A percentile compares a stretch with the other conserved stretches of the same genome.
Conservation (phyloP, 805 yeast genomes). For the Zygoascus flipseniorum region DNA sequence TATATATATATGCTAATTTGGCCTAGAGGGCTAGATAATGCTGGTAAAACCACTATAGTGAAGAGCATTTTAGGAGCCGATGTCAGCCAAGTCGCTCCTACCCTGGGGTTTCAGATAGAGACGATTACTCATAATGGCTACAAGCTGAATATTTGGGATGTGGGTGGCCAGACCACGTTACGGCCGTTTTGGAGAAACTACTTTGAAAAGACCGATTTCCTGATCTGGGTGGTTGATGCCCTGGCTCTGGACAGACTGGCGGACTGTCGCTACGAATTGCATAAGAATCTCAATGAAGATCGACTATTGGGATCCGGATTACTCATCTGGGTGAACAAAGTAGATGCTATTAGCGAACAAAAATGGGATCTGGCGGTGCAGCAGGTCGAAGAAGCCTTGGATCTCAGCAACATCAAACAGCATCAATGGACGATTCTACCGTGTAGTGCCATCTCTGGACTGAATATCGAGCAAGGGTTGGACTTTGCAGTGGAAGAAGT, state of each 20-base stretch:
- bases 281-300: conserved; percentile 55
- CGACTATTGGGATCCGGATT: conserved; percentile 60
- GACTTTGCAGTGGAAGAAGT: conserved; percentile 39
- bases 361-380: conserved; percentile 1
- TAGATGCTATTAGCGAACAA: conserved; percentile 42
- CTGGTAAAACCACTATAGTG: conserved; percentile 86
- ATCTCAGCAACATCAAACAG: conserved; percentile 27
- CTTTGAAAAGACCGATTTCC: conserved; percentile 69
- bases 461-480: conserved; percentile 33
- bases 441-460: conserved; percentile 43
- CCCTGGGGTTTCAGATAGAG: conserved; percentile 81
- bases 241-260: conserved; percentile 48
- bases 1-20: background rate
- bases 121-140: conserved; percentile 38
- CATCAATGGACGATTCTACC: conserved; percentile 37
- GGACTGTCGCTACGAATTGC: conserved; percentile 61
- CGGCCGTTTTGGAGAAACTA: conserved; percentile 92
- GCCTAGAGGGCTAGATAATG: conserved; percentile 66
- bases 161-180: conserved; percentile 82
- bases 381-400: conserved; percentile 18
- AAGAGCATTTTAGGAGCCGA: conserved; percentile 45
- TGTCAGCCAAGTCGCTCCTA: conserved; percentile 59
- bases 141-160: conserved; percentile 49
- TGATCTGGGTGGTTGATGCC: conserved; percentile 83
- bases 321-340: conserved; percentile 65